Base-by-base conservation (phyloP, 2,329 filamentous ascomycete species). In the Hypoxylon sp. region DNA sequence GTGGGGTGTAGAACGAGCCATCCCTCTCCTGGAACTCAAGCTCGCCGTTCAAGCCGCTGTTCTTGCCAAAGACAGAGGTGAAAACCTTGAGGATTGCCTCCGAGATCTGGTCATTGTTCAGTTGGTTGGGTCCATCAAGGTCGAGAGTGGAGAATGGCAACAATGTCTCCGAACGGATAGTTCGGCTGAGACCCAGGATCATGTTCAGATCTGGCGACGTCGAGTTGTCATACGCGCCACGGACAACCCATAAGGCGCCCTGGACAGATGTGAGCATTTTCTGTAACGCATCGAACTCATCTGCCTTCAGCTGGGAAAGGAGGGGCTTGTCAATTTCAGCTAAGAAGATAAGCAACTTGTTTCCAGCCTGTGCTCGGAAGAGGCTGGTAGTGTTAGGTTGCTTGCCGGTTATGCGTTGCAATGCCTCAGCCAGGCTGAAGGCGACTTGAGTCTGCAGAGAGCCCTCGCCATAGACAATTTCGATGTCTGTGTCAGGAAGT, bases 241-340 rank as follows among this genome's bases (percentile, higher is more conserved):
- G 73, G 11, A 79, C 75, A 17, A 81, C 74, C 80, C 80, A 82
- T 17, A 82, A 65, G 1, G 78, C 72, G 2, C 80, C 80, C 17
- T 67, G 59, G 1, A 77, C 73, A 0, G 71, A 69, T 3, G 72
- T 76, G n/a, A 78, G 67, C 19, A 72, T 71, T 57, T 72, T 75
- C 55, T 77, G 76, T 7, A 78, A 68, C 1, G 75, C 74, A 0
- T 75, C 67, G 50, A 86, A 86, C 17, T 80, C 77, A 14, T 74
- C 63, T 1, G 72, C 69, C 3, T 77, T 79, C 23, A 85, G 76
- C 7, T 75, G 77, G 1, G 82, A 77, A 1, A 86, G 78, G 10
- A 85, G 72, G 0, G 83, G 80, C 25, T 75, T 75, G 51, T 85
- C 79, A 5, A 86, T 76, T 68, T 86, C 84, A 3, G 78, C 75